These are phyloP conservation scores for Diphasiastrum complanatum DNA, from an alignment of 83 land plant species.

Conservation along the genomic window DNA sequence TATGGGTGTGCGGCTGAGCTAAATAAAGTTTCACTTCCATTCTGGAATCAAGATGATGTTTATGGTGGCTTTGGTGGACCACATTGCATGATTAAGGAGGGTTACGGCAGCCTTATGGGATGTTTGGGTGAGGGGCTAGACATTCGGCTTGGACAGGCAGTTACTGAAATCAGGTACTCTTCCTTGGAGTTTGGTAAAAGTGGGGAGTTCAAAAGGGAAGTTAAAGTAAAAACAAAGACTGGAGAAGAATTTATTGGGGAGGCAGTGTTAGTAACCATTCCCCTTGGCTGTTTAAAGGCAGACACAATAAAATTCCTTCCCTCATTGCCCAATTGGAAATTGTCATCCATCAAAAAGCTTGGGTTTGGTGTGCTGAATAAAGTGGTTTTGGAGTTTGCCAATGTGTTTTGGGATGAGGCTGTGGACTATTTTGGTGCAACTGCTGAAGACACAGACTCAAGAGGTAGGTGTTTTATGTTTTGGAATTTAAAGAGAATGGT, in stretches of 20 bases:
- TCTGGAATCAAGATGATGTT: constrained; percentile 2
- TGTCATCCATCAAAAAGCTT: not conserved
- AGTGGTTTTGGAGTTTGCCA: no score
- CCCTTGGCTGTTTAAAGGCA: no score
- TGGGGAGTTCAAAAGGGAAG: not conserved
- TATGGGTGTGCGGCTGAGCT: constrained; percentile 2
- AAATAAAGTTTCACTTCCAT: not conserved
- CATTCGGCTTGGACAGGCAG: not conserved
- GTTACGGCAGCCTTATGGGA: not conserved
- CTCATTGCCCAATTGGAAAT: no score
- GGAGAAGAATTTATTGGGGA: no score
- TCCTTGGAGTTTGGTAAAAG: not conserved
- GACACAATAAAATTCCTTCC: no score
- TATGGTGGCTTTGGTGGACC: constrained; percentile 9
- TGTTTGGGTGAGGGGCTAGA: not conserved
- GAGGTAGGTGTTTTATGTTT: constrained; percentile 7
- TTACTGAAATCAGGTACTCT: constrained; percentile 1
- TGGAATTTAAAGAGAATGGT: no score
- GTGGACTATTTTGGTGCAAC: constrained; percentile 4
- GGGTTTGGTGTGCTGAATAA: constrained; percentile 7
- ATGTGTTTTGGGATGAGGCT: constrained; percentile 3
- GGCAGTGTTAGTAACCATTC: no score
- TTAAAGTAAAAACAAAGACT: not conserved
- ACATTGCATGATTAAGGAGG: constrained; percentile 7
- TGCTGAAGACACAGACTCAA: no score